Percentiles rank a stretch among this genome's conserved stretches.
Evolutionary conservation across 208 protist genomes (phyloP).

Genomic region (Porcisia hertigi): DNA sequence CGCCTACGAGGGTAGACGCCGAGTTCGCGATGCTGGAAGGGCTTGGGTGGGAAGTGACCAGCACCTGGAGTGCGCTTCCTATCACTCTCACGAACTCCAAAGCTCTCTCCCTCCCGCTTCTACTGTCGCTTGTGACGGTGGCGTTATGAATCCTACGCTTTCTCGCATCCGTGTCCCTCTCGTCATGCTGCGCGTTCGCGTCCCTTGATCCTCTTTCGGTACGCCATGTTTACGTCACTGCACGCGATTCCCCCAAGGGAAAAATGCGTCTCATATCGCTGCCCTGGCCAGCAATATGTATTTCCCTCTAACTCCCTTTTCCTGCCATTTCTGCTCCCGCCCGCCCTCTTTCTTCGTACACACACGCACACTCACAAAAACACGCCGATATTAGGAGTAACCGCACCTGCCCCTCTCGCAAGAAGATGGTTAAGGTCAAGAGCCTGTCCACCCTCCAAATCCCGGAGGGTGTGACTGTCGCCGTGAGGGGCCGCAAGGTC

Average conservation of each 20-base stretch:
- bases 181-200: constrained; percentile 7
- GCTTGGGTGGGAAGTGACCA: background rate
- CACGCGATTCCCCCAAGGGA: background rate
- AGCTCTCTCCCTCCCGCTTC: background rate
- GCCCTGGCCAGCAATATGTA: background rate
- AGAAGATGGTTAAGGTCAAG: constrained; percentile 89
- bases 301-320: background rate
- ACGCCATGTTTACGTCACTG: background rate
- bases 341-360: background rate
- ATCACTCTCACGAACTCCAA: background rate
- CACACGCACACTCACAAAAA: background rate
- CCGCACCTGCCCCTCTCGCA: background rate
- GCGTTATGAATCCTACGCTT: background rate
- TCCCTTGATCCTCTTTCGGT: background rate
- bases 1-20: background rate
- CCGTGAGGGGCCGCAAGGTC: constrained; percentile 73
- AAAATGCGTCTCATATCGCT: background rate
- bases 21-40: background rate
- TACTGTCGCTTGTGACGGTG: background rate
- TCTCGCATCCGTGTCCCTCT: constrained; percentile 11
- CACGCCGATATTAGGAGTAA: too few species aligned
- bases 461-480: constrained; percentile 69
- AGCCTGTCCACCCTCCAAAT: constrained; percentile 56
- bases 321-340: background rate
- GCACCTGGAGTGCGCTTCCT: background rate